Percentiles rank a stretch among this genome's conserved stretches.
phyloP scores from a whole-genome alignment of 306 rosid species.

The Prunus mongolica region DNA sequence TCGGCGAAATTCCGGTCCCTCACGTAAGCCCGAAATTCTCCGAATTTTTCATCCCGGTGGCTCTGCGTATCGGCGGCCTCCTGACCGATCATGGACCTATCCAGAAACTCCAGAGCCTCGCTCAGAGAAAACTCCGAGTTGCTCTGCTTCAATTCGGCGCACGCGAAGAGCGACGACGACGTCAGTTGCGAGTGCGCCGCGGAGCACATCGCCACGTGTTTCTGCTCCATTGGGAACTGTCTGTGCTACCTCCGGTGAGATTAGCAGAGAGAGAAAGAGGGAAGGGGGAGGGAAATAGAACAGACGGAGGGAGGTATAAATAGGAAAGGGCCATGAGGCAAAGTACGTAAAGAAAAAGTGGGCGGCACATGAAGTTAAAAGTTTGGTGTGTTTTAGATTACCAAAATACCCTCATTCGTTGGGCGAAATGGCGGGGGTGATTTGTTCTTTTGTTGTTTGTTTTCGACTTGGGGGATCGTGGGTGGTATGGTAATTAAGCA shows the following conservation, averaged over 20 bases:
- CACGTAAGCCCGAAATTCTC: slow-evolving; percentile 19
- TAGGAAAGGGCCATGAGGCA: neutral
- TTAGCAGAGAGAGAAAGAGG: slow-evolving; percentile 4
- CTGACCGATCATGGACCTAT: slow-evolving; percentile 3
- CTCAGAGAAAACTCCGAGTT: slow-evolving; percentile 45
- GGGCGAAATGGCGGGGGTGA: neutral
- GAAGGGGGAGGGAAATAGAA: slow-evolving; percentile 8
- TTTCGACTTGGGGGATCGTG: neutral
- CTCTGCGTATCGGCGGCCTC: neutral
- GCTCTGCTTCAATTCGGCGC: slow-evolving; percentile 31
- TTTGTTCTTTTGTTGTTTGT: no score
- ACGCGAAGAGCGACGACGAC: slow-evolving; percentile 11
- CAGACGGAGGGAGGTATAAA: slow-evolving; percentile 29
- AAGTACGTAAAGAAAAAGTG: slow-evolving; percentile 23
- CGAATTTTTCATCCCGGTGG: slow-evolving; percentile 27
- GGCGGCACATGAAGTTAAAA: slow-evolving; percentile 63
- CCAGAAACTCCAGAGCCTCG: slow-evolving; percentile 17
- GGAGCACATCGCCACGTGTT: slow-evolving; percentile 13
- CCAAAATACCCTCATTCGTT: slow-evolving; percentile 13
- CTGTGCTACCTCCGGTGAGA: slow-evolving; percentile 15
- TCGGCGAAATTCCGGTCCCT: slow-evolving; percentile 18
- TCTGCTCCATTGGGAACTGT: slow-evolving; percentile 30
- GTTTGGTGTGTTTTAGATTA: slow-evolving; percentile 4
- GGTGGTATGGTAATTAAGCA: neutral
- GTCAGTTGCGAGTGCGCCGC: slow-evolving; percentile 13